phyloP scores from a whole-genome alignment of 495 filamentous ascomycete genomes.

The Trichoderma virens region DNA sequence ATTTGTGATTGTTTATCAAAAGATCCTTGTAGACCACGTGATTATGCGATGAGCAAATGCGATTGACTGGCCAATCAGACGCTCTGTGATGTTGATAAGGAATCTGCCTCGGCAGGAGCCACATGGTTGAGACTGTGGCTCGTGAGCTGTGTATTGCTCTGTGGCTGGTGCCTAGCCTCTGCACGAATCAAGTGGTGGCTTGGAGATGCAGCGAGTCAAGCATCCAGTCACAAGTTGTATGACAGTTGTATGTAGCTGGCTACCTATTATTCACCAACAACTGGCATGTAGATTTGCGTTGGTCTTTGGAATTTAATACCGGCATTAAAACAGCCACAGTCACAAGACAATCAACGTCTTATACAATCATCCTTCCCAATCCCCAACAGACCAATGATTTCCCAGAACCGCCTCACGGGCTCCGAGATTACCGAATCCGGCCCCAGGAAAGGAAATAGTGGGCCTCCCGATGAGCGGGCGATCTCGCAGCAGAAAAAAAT shows the following conservation, averaged over 20 bases:
- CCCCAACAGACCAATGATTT: background rate
- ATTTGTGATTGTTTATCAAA: background rate
- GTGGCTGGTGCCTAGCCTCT: no score
- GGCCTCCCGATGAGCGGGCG: background rate
- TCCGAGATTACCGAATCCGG: background rate
- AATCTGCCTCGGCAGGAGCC: background rate
- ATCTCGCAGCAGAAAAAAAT: no score
- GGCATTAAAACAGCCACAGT: no score
- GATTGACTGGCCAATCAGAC: background rate
- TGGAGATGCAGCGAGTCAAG: no score
- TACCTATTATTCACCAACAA: no score
- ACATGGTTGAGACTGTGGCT: background rate
- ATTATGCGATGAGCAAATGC: background rate
- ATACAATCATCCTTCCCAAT: background rate
- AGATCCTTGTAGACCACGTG: background rate
- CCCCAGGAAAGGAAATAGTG: background rate
- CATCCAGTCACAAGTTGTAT: no score
- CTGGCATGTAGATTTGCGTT: no score
- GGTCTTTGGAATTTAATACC: no score
- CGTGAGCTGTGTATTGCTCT: background rate
- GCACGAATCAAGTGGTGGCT: no score
- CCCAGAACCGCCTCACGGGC: background rate
- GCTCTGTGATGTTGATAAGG: background rate
- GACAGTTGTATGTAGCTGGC: no score
- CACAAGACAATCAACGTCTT: no score